Evolutionary conservation across 805 yeast species (phyloP).

Genomic region (Starmerella cellae): DNA sequence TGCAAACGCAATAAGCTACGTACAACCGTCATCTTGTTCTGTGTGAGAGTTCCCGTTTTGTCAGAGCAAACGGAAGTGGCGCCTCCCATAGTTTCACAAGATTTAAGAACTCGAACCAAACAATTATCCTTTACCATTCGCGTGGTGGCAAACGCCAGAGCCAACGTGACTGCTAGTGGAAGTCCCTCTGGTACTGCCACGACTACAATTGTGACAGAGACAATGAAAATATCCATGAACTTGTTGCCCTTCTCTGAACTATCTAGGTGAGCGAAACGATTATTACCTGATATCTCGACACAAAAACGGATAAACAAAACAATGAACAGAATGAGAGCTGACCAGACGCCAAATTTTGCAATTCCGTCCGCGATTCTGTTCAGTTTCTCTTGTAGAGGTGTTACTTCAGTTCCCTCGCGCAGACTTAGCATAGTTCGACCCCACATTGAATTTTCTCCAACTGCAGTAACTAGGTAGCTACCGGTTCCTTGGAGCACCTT

Average conservation of each 20-base stretch:
- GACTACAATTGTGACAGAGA: conserved; percentile 82
- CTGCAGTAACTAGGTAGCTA: conserved; percentile 72
- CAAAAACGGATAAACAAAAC: conserved; percentile 67
- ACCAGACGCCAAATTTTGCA: conserved; percentile 82
- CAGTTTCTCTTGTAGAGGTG: conserved; percentile 79
- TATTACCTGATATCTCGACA: conserved; percentile 37
- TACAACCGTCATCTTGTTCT: conserved; percentile 84
- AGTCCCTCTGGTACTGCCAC: conserved; percentile 99
- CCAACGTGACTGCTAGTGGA: conserved; percentile 92
- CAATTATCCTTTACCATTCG: conserved; percentile 96
- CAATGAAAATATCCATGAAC: conserved; percentile 74
- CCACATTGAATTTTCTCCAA: conserved; percentile 77
- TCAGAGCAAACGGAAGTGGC: conserved; percentile 96
- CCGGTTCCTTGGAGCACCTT: conserved; percentile 78
- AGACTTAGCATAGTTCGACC: conserved; percentile 84
- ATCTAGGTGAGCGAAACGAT: conserved; percentile 30
- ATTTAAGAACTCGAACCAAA: conserved; percentile 79
- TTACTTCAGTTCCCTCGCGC: conserved; percentile 60
- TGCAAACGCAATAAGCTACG: conserved; percentile 46
- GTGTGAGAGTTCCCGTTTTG: conserved; percentile 94
- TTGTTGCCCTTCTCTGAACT: conserved; percentile 70
- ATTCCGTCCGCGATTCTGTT: conserved; percentile 80
- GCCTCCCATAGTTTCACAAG: conserved; percentile 98
- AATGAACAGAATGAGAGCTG: conserved; percentile 68
- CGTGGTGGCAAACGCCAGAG: conserved; percentile 94